Evolutionary conservation across 1,139 yeast genomes (phyloP), one percentile per base, ranked within the genome.

Genomic region (Kurtzmaniella natalensis): DNA sequence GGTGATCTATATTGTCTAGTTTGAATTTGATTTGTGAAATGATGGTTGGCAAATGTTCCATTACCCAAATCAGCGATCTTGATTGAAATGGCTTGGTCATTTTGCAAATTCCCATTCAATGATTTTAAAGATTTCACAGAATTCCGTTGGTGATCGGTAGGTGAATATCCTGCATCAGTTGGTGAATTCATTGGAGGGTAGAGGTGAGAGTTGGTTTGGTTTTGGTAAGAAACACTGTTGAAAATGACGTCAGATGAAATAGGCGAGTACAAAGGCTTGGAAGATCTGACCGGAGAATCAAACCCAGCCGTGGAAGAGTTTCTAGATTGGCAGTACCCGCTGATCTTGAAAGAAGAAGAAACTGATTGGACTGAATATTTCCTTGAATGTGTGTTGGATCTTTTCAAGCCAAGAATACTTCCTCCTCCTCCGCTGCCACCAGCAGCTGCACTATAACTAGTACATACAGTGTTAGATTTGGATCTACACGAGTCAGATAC

Each of bases 21-120:
- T 57, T 86, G 95, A 43, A 86, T 84, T 50, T 83, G 92, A 54
- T 83, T 76, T 13, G 94, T 82, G 57, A 81, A 83, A 55, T 86
- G 95, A 30, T 70, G 71, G 48, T 76, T 64, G 7, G 72, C 65
- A 74, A 82, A 82, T 44, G 95, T 84, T 0, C 95, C 94, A 53
- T 86, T 86, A 16, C 95, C 95, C 36, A 86, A 67, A 52, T 86
- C 95, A 3, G 94, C 95, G 37, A 86, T 74, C 54, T 85, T 86
- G 26, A 64, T 52, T n/a, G 48, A 44, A 7, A 51, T 39, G 4
- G 22, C 19, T 16, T 20, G 11, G 29, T 30, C 20, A 31, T 36
- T 18, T 30, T 28, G 28, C 17, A 10, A 7, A n/a, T 15, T 21
- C 13, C 37, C 16, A 11, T 28, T 28, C 3, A 28, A 5, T n/a